Percentiles rank a stretch among this genome's conserved stretches.
Evolutionary conservation across 495 filamentous ascomycete genomes (phyloP).

Genomic region (Aspergillus carlsbadensis): DNA sequence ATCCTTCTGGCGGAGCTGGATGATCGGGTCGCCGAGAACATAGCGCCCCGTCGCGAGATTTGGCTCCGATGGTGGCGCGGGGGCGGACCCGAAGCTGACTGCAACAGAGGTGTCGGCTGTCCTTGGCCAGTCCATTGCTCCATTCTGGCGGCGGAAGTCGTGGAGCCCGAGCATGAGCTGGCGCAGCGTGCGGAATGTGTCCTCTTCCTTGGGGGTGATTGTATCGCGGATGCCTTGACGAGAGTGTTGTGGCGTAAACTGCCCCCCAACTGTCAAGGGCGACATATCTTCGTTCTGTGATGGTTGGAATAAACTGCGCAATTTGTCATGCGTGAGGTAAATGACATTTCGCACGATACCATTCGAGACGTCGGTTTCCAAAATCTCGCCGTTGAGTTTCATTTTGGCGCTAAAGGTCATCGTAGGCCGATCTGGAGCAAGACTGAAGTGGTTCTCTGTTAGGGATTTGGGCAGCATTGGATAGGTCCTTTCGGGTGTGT

Average conservation of each 20-base stretch:
- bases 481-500: slow-evolving; percentile 69
- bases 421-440: slow-evolving; percentile 63
- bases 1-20: slow-evolving; percentile 34
- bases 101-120: slow-evolving; percentile 26
- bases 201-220: slow-evolving; percentile 35
- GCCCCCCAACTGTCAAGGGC: slow-evolving; percentile 42
- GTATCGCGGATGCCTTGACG: slow-evolving; percentile 19
- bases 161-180: slow-evolving; percentile 44
- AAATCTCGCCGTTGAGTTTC: slow-evolving; percentile 60
- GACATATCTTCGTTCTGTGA: slow-evolving; percentile 5
- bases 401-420: slow-evolving; percentile 82
- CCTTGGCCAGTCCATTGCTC: slow-evolving; percentile 37
- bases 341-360: slow-evolving; percentile 71
- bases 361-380: slow-evolving; percentile 70
- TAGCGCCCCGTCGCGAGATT: slow-evolving; percentile 31
- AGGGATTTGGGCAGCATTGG: slow-evolving; percentile 68
- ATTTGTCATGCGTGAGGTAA: slow-evolving; percentile 62
- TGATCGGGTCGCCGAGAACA: slow-evolving; percentile 54
- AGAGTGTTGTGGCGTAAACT: slow-evolving; percentile 13
- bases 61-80: slow-evolving; percentile 29
- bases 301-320: slow-evolving; percentile 51
- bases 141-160: slow-evolving; percentile 35
- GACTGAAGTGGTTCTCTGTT: slow-evolving; percentile 63
- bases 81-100: slow-evolving; percentile 27
- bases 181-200: slow-evolving; percentile 40